phyloP scores from a whole-genome alignment of 495 filamentous ascomycete species.

The Xylaria curta region DNA sequence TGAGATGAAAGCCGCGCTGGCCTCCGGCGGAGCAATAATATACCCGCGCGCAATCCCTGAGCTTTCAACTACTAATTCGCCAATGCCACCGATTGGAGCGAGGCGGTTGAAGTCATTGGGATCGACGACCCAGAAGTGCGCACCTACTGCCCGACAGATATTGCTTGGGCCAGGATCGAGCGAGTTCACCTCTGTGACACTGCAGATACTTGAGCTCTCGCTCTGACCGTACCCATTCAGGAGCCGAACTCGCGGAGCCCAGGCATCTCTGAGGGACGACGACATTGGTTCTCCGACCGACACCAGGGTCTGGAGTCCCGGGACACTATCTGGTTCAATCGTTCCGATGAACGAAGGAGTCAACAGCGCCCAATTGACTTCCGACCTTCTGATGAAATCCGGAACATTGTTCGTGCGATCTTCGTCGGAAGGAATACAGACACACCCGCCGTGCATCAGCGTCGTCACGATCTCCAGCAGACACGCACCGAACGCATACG shows the following conservation, averaged over 20 bases:
- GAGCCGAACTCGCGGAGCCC: slow-evolving; percentile 40
- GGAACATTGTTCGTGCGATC: slow-evolving; percentile 41
- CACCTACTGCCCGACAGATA: slow-evolving; percentile 46
- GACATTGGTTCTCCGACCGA: slow-evolving; percentile 41
- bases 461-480: slow-evolving; percentile 62
- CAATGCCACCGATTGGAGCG: slow-evolving; percentile 52
- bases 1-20: slow-evolving; percentile 54
- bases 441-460: slow-evolving; percentile 48
- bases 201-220: slow-evolving; percentile 39
- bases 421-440: slow-evolving; percentile 45
- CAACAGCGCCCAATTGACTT: slow-evolving; percentile 39
- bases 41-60: slow-evolving; percentile 59
- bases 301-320: slow-evolving; percentile 36
- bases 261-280: slow-evolving; percentile 29
- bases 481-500: slow-evolving; percentile 64
- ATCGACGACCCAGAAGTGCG: slow-evolving; percentile 41
- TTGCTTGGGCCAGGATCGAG: slow-evolving; percentile 40
- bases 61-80: slow-evolving; percentile 56
- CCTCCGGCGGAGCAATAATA: slow-evolving; percentile 58
- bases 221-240: slow-evolving; percentile 35
- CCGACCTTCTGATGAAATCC: slow-evolving; percentile 36
- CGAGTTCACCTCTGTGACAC: slow-evolving; percentile 33
- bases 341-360: slow-evolving; percentile 49
- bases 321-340: slow-evolving; percentile 31
- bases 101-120: slow-evolving; percentile 41